Evolutionary conservation across 2,329 filamentous ascomycete genomes (phyloP), one percentile per base, ranked within the genome.

Genomic region (Phaeoacremonium minimum): DNA sequence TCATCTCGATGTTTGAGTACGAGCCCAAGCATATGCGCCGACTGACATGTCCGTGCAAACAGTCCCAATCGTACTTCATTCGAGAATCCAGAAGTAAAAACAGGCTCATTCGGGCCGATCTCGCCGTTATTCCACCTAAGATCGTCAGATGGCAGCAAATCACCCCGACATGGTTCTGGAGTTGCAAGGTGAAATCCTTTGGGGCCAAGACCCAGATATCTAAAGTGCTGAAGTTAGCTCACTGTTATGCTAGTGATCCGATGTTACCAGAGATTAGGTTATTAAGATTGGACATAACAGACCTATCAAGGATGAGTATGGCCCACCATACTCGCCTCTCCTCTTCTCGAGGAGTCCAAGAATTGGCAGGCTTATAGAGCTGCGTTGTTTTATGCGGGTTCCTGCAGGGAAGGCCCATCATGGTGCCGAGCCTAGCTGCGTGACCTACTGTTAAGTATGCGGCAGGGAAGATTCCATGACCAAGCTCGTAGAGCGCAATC

Each of bases 311-410:
- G 13, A 56, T 52, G 11, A 58, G 46, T 1, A 55, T 43, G 2
- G 51, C 46, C 58, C 58, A 63, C 55, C 55, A 59, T 2, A 49
- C 45, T 5, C 59, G 46, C 2, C 53, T 49, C 18, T 53, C 49
- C 35, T 61, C 59, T 40, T 62, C 58, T 26, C 54, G 46, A 9
- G 44, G 46, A 4, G 50, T 54, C 47, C 51, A 56, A 3, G 52
- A 53, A 6, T 45, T 39, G 3, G 47, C 33, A 7, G 40, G 40
- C 32, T 51, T 46, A 30, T 57, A 52, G 5, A 57, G 43, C 36
- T 55, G 50, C 4, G 44, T 46, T 8, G 50, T 45, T 18, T 47
- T 43, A 4, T 48, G 40, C 13, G 18, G 7, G 19, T 34, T 41
- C 6, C 50, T 46, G 38, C 55, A 52, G 28, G 52, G 49, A 13